Evolutionary conservation across 108 stramenopile genomes (phyloP).

Genomic region (Cyclotella sp.): DNA sequence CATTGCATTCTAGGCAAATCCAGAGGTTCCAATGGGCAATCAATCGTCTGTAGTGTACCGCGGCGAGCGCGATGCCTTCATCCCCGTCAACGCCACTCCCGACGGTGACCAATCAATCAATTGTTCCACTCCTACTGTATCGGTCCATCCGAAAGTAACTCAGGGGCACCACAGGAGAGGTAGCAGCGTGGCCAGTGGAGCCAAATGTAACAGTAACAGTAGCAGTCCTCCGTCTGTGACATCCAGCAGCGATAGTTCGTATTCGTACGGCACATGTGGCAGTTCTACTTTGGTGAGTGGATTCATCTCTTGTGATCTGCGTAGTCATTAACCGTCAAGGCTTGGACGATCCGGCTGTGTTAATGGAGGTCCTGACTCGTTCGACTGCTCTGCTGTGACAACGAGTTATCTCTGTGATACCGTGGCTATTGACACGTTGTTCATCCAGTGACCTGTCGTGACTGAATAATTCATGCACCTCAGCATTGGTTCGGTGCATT

Average conservation of each 20-base stretch:
- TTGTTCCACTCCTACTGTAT: background rate
- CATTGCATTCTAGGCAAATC: too few relatives aligned
- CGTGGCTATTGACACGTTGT: too few relatives aligned
- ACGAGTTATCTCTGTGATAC: too few relatives aligned
- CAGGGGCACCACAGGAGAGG: background rate
- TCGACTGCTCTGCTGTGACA: too few relatives aligned
- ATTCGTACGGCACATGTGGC: slow-evolving; percentile 36
- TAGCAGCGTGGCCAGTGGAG: background rate
- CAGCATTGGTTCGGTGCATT: too few relatives aligned
- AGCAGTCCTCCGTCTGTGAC: slow-evolving; percentile 26
- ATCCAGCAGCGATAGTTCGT: slow-evolving; percentile 36
- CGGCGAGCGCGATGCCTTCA: slow-evolving; percentile 12
- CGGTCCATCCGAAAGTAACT: slow-evolving; percentile 7
- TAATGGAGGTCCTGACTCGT: too few relatives aligned
- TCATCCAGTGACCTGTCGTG: too few relatives aligned
- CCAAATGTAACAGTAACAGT: background rate
- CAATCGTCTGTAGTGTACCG: slow-evolving; percentile 2
- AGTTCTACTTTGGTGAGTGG: slow-evolving; percentile 12
- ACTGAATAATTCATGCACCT: too few relatives aligned
- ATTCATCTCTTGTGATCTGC: background rate
- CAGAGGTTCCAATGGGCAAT: slow-evolving; percentile 1
- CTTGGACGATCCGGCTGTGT: too few relatives aligned
- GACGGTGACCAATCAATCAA: background rate
- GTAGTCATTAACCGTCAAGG: background rate
- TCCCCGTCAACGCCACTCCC: background rate